Percentiles rank a stretch among this genome's conserved stretches.
Evolutionary conservation across 1,139 yeast species (phyloP).

Genomic region (Pneumocystis jirovecii): DNA sequence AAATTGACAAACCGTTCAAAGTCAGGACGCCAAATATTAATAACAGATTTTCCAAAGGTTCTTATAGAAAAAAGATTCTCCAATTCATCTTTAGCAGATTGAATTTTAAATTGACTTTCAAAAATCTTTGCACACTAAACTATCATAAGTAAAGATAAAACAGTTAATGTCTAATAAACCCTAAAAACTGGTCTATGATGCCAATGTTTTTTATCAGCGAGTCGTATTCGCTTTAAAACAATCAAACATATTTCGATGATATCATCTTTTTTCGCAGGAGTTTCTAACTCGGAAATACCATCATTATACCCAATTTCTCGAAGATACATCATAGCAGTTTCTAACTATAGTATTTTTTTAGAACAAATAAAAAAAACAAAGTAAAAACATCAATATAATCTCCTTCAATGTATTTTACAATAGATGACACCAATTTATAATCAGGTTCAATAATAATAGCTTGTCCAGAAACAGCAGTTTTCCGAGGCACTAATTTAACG

Average conservation of each 20-base stretch:
- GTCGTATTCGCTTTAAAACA: slow-evolving; percentile 27
- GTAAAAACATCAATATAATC: slow-evolving; percentile 14
- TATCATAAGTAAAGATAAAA: slow-evolving; percentile 37
- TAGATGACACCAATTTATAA: slow-evolving; percentile 43
- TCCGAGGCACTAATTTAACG: slow-evolving; percentile 27
- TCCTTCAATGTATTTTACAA: slow-evolving; percentile 40
- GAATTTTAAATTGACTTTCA: background rate
- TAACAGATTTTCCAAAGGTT: slow-evolving; percentile 53
- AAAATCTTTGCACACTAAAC: slow-evolving; percentile 9
- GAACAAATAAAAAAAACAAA: slow-evolving; percentile 24
- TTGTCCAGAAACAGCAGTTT: slow-evolving; percentile 27
- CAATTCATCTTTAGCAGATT: slow-evolving; percentile 48
- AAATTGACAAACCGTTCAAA: slow-evolving; percentile 36
- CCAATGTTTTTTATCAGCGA: slow-evolving; percentile 73
- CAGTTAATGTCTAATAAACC: slow-evolving; percentile 47
- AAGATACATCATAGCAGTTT: background rate
- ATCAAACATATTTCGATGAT: slow-evolving; percentile 26
- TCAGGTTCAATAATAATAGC: slow-evolving; percentile 28
- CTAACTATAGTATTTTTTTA: slow-evolving; percentile 16
- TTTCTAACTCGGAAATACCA: background rate
- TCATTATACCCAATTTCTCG: background rate
- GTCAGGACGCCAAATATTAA: slow-evolving; percentile 89
- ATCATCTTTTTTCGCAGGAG: slow-evolving; percentile 16
- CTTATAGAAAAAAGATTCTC: slow-evolving; percentile 47
- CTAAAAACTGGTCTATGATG: slow-evolving; percentile 74